Evolutionary conservation across 202 grass and related monocot genomes (phyloP), one percentile per base, ranked within the genome.

Genomic region (Alloteropsis angusta): DNA sequence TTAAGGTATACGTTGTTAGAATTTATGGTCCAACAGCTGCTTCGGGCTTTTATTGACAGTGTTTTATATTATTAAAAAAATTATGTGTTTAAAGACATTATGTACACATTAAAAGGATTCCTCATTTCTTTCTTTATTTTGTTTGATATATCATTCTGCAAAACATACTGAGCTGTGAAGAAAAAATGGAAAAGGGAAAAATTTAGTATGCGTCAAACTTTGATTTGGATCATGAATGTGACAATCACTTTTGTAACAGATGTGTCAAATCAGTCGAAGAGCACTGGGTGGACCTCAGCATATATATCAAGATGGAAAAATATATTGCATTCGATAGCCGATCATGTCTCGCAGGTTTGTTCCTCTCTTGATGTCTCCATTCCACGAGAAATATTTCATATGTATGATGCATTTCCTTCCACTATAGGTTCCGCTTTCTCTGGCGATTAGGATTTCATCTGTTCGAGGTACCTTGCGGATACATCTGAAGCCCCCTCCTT

Each of bases 341-440:
- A 91, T 46, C 91, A 93, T 82, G 95, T 97, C 80, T 90, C 89
- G 37, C 95, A 97, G 95, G 95, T 97, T 90, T 76, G 60, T 55
- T 58, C 71, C 22, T 48, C 47, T 84, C 36, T 72, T 46, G 37
- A 60, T 54, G 53, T 66, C 43, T 85, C 48, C 25, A 8, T n/a
- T 44, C 60, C 28, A 6, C 37, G 11, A 68, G 74, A 54, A 85
- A 45, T 5, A 13, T 71, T 50, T 61, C 7, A 47, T 4, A 30
- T 1, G 15, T 66, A 53, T 8, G 1, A 66, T 70, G 23, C n/a
- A 43, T 21, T 68, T 46, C 68, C 38, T 77, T 88, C 34, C 39
- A 60, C 43, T 28, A 10, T 76, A 98, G 95, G 95, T 98, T 68
- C 94, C 94, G 12, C 80, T 97, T 80, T 92, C 89, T 39, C 81